phyloP scores from a whole-genome alignment of 495 filamentous ascomycete genomes.

The Penicillium alfredii region DNA sequence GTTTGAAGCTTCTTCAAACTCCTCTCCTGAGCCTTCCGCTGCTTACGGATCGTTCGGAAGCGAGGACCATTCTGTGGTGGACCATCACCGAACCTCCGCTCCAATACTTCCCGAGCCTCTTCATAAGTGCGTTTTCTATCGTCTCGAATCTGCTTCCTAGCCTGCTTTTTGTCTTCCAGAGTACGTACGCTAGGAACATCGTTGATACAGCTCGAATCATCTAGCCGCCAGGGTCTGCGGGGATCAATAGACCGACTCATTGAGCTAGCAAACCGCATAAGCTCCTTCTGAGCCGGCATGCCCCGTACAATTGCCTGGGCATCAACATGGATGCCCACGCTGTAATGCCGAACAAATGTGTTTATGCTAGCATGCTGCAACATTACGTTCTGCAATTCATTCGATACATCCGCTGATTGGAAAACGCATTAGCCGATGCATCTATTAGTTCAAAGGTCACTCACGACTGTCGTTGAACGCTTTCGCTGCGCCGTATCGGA shows the following conservation, averaged over 20 bases:
- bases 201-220: conserved; percentile 19
- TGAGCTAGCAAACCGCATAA: conserved; percentile 27
- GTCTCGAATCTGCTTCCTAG: conserved; percentile 6
- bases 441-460: conserved; percentile 10
- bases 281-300: conserved; percentile 21
- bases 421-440: conserved; percentile 8
- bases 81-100: conserved; percentile 9
- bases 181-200: conserved; percentile 8
- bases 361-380: conserved; percentile 30
- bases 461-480: conserved; percentile 31
- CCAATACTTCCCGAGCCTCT: conserved; percentile 4
- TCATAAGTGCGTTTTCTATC: conserved; percentile 12
- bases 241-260: conserved; percentile 35
- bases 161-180: conserved; percentile 9
- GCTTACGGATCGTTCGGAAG: background rate
- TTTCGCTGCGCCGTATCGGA: conserved; percentile 31
- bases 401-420: conserved; percentile 28
- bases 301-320: conserved; percentile 28
- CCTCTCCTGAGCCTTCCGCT: conserved; percentile 4
- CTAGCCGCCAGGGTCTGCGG: conserved; percentile 18
- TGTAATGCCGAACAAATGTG: conserved; percentile 34
- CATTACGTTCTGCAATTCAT: conserved; percentile 36
- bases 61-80: background rate
- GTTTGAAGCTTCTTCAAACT: conserved; percentile 3
- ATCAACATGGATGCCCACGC: conserved; percentile 29